Conservation (phyloP, 768 basidiomycete genomes). For the Tylopilus sp. region DNA sequence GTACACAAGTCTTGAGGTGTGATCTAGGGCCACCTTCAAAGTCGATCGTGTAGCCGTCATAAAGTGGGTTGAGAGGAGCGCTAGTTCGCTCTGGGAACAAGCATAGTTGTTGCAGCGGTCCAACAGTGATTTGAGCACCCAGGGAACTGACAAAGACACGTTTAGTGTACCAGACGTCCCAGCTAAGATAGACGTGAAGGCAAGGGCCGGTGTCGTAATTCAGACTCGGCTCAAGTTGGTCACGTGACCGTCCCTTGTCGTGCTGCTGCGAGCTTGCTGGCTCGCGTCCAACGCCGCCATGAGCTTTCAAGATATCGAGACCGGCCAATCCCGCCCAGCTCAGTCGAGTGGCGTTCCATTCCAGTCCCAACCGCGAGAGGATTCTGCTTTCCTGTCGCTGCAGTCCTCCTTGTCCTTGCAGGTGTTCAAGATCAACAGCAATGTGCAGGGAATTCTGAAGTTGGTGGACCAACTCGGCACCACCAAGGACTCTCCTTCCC, state of each 20-base stretch:
- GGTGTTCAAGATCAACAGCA: conserved; percentile 98
- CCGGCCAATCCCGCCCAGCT: conserved; percentile 35
- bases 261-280: background rate
- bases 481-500: conserved; percentile 66
- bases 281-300: conserved; percentile 22
- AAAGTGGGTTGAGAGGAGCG: no score
- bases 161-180: no score
- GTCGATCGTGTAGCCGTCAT: no score
- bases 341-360: conserved; percentile 27
- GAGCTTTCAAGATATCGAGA: conserved; percentile 53
- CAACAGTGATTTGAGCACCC: no score
- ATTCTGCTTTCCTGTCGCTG: conserved; percentile 69
- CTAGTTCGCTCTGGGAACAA: no score
- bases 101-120: no score
- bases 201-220: no score
- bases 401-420: conserved; percentile 85
- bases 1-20: no score
- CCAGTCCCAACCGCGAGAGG: conserved; percentile 51
- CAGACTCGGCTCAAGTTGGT: background rate
- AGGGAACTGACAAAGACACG: no score
- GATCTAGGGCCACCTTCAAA: no score
- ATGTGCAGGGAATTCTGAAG: conserved; percentile 92
- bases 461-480: conserved; percentile 97
- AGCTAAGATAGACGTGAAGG: no score
- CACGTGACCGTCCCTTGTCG: background rate